Conservation (phyloP, 2,329 filamentous ascomycete genomes). For the Penicillium sclerotiorum region DNA sequence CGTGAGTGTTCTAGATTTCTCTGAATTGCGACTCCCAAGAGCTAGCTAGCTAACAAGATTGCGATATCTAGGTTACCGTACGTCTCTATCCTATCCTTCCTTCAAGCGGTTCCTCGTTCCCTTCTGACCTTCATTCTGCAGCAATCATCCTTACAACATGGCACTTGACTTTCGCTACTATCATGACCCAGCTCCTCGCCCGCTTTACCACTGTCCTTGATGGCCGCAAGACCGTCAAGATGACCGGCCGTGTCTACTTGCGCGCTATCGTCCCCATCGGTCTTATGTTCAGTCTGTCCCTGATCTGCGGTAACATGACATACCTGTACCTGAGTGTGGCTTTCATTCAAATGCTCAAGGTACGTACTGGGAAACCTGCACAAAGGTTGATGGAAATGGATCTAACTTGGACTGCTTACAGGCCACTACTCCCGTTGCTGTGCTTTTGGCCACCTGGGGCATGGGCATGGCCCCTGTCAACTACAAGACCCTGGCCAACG, state of each 20-base stretch:
- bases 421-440: slow-evolving; percentile 93
- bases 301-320: slow-evolving; percentile 95
- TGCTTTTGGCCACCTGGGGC: slow-evolving; percentile 85
- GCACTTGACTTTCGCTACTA: slow-evolving; percentile 88
- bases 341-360: slow-evolving; percentile 97
- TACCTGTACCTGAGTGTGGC: slow-evolving; percentile 94
- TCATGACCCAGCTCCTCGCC: slow-evolving; percentile 92
- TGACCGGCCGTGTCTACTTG: slow-evolving; percentile 91
- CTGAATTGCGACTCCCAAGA: background rate
- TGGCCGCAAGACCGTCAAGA: slow-evolving; percentile 93
- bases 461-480: slow-evolving; percentile 84
- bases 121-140: slow-evolving; percentile 34
- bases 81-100: background rate
- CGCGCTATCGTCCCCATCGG: slow-evolving; percentile 93
- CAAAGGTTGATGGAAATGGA: background rate
- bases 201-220: slow-evolving; percentile 88
- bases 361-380: slow-evolving; percentile 2
- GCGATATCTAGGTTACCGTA: slow-evolving; percentile 37
- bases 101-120: slow-evolving; percentile 25
- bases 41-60: slow-evolving; percentile 6
- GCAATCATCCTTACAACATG: slow-evolving; percentile 81
- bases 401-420: slow-evolving; percentile 35
- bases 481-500: slow-evolving; percentile 85
- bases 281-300: slow-evolving; percentile 89
- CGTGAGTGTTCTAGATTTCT: slow-evolving; percentile 39